phyloP scores from a whole-genome alignment of 345 rosid genomes.

The Geranium brycei region DNA sequence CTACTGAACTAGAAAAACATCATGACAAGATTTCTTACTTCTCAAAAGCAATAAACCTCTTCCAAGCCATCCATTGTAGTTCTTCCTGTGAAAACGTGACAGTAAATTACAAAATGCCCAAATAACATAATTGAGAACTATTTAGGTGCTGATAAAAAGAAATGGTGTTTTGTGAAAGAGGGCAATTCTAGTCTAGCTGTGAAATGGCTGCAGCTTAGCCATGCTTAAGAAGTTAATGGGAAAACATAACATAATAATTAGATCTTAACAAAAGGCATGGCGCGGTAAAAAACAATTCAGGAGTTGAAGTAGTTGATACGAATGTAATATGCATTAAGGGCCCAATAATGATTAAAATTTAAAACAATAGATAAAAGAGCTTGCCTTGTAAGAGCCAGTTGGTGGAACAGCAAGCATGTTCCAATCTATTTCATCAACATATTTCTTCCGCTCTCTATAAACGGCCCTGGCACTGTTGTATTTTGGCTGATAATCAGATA shows the following conservation, averaged over 20 bases:
- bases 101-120: constrained; percentile 2
- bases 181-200: not conserved
- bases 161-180: not conserved
- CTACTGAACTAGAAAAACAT: not conserved
- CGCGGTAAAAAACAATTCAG: too few relatives aligned
- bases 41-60: constrained; percentile 71
- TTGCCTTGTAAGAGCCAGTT: constrained; percentile 60
- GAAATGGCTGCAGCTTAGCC: not conserved
- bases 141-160: not conserved
- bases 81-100: constrained; percentile 50
- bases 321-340: not conserved
- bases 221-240: not conserved
- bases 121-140: not conserved
- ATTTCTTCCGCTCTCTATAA: constrained; percentile 83
- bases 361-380: constrained; percentile 6
- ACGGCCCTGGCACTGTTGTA: constrained; percentile 91
- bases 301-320: too few relatives aligned
- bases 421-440: constrained; percentile 87
- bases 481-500: constrained; percentile 84
- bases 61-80: constrained; percentile 90
- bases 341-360: constrained; percentile 6
- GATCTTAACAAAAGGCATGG: not conserved
- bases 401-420: constrained; percentile 90
- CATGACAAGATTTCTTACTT: constrained; percentile 33
- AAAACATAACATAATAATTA: not conserved